phyloP scores from a whole-genome alignment of 805 yeast genomes.

The Lipomyces spencermartinsiae region DNA sequence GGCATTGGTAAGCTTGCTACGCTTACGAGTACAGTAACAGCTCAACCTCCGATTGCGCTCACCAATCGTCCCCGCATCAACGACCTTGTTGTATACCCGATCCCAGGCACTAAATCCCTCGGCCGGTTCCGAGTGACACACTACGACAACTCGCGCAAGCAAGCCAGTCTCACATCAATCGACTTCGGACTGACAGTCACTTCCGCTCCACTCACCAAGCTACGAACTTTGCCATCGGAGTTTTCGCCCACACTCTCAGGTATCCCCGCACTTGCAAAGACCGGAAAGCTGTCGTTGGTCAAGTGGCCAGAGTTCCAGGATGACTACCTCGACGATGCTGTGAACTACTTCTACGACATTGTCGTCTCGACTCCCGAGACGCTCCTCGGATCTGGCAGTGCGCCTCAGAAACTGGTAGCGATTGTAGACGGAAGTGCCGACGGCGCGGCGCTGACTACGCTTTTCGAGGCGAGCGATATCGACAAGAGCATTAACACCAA shows the following conservation, averaged over 20 bases:
- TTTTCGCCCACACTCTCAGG: slow-evolving; percentile 15
- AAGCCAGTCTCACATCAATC: slow-evolving; percentile 26
- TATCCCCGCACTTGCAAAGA: slow-evolving; percentile 38
- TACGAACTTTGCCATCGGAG: slow-evolving; percentile 23
- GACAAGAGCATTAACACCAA: slow-evolving; percentile 35
- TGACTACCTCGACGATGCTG: slow-evolving; percentile 37
- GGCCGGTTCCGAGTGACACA: slow-evolving; percentile 32
- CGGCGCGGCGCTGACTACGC: slow-evolving; percentile 25
- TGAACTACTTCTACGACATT: slow-evolving; percentile 25
- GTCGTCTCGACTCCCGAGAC: slow-evolving; percentile 28
- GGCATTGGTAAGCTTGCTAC: background rate
- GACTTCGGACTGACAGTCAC: slow-evolving; percentile 31
- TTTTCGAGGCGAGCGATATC: slow-evolving; percentile 31
- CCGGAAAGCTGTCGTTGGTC: slow-evolving; percentile 30
- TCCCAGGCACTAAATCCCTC: slow-evolving; percentile 23
- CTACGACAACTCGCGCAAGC: slow-evolving; percentile 20
- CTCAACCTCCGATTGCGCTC: slow-evolving; percentile 11
- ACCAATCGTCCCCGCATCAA: slow-evolving; percentile 25
- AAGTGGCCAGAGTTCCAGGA: slow-evolving; percentile 31
- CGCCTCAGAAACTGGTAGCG: slow-evolving; percentile 35
- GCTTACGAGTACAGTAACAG: slow-evolving; percentile 21
- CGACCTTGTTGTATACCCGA: slow-evolving; percentile 27
- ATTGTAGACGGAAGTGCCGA: slow-evolving; percentile 25
- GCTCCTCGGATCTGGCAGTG: slow-evolving; percentile 15
- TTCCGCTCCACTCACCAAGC: slow-evolving; percentile 30